A percentile compares a stretch with the other conserved stretches of the same genome.
These are phyloP conservation scores for Phytopythium boreale DNA, from an alignment of 352 stramenopile genomes.

Conservation along the genomic window DNA sequence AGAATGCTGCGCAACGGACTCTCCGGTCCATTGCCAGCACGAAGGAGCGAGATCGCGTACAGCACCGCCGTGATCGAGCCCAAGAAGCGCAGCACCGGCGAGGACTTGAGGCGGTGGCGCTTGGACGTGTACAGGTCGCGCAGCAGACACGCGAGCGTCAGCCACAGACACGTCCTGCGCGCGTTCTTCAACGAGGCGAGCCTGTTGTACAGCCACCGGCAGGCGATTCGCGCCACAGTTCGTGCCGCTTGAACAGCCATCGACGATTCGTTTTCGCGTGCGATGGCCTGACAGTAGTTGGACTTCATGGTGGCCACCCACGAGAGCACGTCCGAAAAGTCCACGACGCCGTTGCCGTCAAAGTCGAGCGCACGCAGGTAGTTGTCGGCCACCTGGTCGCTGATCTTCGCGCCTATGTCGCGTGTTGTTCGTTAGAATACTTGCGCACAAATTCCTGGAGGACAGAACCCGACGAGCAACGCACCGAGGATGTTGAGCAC, in stretches of 20 bases:
- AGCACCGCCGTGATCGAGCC: constrained; percentile 21
- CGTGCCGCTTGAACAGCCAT: not conserved
- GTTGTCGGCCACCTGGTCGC: constrained; percentile 32
- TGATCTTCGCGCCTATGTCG: constrained; percentile 54
- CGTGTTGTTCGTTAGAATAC: not conserved
- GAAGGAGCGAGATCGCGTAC: constrained; percentile 21
- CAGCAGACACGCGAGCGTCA: constrained; percentile 30
- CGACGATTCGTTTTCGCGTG: not conserved
- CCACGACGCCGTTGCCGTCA: constrained; percentile 65
- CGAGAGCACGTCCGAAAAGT: constrained; percentile 76
- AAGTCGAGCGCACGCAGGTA: constrained; percentile 77
- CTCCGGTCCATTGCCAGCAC: not conserved
- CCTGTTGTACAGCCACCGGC: not conserved
- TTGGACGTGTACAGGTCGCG: constrained; percentile 34
- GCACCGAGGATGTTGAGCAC: constrained; percentile 74
- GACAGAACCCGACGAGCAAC: not conserved
- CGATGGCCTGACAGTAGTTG: constrained; percentile 4
- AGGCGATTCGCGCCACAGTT: not conserved
- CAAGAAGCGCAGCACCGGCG: constrained; percentile 22
- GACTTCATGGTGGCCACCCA: constrained; percentile 75
- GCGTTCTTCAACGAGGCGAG: not conserved
- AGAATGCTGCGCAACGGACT: not conserved
- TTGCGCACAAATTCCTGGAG: not conserved
- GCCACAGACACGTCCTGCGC: constrained; percentile 23
- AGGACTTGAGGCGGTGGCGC: constrained; percentile 29